Evolutionary conservation across 768 basidiomycete genomes (phyloP).

Genomic region (Calocybe indica): DNA sequence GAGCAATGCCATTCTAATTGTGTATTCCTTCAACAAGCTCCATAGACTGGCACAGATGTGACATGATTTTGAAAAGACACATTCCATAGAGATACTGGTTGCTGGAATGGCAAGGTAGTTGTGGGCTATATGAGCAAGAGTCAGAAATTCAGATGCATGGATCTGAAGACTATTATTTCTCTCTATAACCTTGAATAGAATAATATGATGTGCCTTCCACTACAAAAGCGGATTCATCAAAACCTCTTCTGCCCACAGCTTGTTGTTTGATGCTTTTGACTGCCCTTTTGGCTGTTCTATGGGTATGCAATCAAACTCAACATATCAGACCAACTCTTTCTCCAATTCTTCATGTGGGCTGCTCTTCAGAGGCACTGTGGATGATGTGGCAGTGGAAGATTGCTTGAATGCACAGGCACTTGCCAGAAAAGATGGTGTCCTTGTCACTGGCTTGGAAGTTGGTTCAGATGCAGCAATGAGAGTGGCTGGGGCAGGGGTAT

Average conservation of each 20-base stretch:
- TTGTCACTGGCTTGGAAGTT: no score
- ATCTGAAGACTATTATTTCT: neutral
- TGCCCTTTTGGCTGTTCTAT: no score
- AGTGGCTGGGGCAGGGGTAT: no score
- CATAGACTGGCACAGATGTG: conserved; percentile 14
- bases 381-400: no score
- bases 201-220: neutral
- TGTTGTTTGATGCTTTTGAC: no score
- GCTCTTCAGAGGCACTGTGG: no score
- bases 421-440: no score
- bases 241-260: neutral
- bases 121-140: neutral
- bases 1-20: conserved; percentile 12
- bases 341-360: no score
- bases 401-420: no score
- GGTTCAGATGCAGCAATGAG: no score
- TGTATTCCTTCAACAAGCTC: conserved; percentile 13
- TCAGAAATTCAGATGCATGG: neutral
- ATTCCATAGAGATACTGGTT: conserved; percentile 17
- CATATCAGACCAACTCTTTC: no score
- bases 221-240: neutral
- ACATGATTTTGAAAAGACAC: conserved; percentile 16
- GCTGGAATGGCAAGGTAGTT: conserved; percentile 14
- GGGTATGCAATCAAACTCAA: no score
- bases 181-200: neutral